Base-by-base conservation (phyloP, 2,329 filamentous ascomycete species). In the Trichoderma afroharzianum region DNA sequence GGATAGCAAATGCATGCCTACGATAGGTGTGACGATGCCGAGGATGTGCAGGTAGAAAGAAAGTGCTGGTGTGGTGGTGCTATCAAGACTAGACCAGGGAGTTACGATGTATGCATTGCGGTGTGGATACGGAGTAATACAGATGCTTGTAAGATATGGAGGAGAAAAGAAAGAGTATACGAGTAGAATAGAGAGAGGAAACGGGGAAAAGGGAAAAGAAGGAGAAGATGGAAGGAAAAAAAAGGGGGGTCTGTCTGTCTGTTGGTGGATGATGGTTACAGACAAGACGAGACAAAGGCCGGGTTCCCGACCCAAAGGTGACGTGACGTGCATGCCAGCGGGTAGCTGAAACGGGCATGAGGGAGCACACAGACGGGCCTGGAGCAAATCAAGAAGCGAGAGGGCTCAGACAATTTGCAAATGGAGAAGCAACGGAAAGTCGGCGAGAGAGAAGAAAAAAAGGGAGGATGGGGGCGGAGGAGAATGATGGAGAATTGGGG, bases 241-340 rank as follows among this genome's bases (percentile, higher is more conserved):
- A 59, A 68, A 50, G 32, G n/a, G 53, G 64, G 36, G 26, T 4
- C 11, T 32, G 33, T 33, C 11, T 36, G 14, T 36, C 33, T 36
- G 33, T 7, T 30, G 50, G 24, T 21, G 32, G 53, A 43, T 24
- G 15, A 57, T 59, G 64, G 50, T 30, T 39, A 58, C n/a, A 36
- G 47, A 32, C 24, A 21, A 39, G 15, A 39, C 36, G 36, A 39
- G 36, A 39, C 36, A 39, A 39, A 14, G 30, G 21, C 61, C 61
- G 61, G 61, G 24, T 47, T 63, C 14, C 21, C 61, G 61, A 63
- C 61, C 39, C 63, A 36, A 33, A 47, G 64, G 64, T 68, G 66
- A 68, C 66, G 66, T 68, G 63, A 68, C 66, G 66, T 68, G 66
- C 66, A 68, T 68, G 66, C 66, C 66, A 68, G 55, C 55, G 55